Evolutionary conservation across 768 basidiomycete species (phyloP).

Genomic region (Gautieria morchelliformis): DNA sequence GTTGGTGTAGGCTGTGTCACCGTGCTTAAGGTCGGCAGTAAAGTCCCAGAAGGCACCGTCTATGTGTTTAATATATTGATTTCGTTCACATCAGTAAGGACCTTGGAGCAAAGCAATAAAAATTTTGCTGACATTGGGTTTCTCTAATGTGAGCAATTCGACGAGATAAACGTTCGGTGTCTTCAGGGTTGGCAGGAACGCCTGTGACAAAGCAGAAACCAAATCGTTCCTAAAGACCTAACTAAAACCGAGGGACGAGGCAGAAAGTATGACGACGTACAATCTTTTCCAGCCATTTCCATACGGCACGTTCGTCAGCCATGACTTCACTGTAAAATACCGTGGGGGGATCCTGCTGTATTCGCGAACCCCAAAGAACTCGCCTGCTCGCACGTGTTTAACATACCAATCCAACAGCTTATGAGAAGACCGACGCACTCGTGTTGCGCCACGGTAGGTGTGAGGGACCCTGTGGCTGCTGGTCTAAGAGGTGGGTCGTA

Average conservation of each 20-base stretch:
- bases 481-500: constrained; percentile 60
- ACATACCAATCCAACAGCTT: not conserved
- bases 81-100: not conserved
- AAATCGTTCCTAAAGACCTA: constrained; percentile 55
- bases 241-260: constrained; percentile 2
- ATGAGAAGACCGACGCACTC: constrained; percentile 33
- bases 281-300: constrained; percentile 73
- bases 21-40: constrained; percentile 80
- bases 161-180: constrained; percentile 67
- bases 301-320: constrained; percentile 55
- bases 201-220: constrained; percentile 85
- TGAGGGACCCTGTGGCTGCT: constrained; percentile 10
- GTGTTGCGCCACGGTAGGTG: constrained; percentile 12
- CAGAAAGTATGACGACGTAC: constrained; percentile 35
- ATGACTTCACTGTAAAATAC: constrained; percentile 69
- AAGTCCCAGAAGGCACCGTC: constrained; percentile 98
- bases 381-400: constrained; percentile 32
- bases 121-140: constrained; percentile 49
- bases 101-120: not conserved
- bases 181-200: constrained; percentile 72
- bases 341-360: constrained; percentile 63
- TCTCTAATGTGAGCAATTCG: constrained; percentile 85
- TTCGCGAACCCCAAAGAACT: constrained; percentile 73
- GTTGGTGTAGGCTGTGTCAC: constrained; percentile 91
- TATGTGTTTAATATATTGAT: constrained; percentile 18